phyloP scores from a whole-genome alignment of 176 grass and related monocot species.

The Coix lacrymajobi region DNA sequence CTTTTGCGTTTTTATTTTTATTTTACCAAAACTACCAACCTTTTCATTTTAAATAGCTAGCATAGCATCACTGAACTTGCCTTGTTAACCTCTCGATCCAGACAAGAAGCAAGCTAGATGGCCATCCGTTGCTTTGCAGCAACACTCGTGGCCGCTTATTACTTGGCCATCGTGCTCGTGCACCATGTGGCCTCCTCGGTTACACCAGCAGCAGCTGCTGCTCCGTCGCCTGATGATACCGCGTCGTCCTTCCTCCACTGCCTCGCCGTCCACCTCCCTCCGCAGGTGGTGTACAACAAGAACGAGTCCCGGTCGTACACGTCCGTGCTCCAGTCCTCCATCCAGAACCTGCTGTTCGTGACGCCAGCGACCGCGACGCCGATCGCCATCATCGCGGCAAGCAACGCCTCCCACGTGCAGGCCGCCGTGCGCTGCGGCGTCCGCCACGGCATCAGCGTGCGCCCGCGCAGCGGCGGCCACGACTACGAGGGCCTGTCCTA shows the following conservation, averaged over 20 bases:
- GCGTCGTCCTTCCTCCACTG: constrained; percentile 38
- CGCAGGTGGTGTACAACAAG: constrained; percentile 19
- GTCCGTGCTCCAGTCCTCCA: constrained; percentile 43
- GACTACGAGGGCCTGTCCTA: constrained; percentile 82
- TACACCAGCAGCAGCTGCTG: not conserved
- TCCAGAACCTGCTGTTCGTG: constrained; percentile 56
- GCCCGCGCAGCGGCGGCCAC: constrained; percentile 62
- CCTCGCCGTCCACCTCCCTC: constrained; percentile 25
- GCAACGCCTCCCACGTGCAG: constrained; percentile 44
- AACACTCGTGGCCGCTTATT: not conserved
- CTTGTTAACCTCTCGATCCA: not conserved
- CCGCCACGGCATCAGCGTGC: constrained; percentile 24
- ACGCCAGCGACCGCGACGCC: constrained; percentile 47
- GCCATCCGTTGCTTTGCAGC: not conserved
- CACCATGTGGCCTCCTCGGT: not conserved
- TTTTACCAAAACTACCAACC: no score
- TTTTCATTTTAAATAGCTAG: not conserved
- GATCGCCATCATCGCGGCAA: constrained; percentile 32
- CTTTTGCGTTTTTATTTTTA: no score
- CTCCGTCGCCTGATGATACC: constrained; percentile 1
- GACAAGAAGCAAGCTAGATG: constrained; percentile 1
- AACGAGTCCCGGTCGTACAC: constrained; percentile 27
- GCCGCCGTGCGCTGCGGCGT: constrained; percentile 41
- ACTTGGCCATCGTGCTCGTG: not conserved
- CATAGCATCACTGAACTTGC: not conserved